A percentile compares a stretch with the other conserved stretches of the same genome.
Evolutionary conservation across 2,329 filamentous ascomycete species (phyloP).

Genomic region (Fusarium tricinctum): DNA sequence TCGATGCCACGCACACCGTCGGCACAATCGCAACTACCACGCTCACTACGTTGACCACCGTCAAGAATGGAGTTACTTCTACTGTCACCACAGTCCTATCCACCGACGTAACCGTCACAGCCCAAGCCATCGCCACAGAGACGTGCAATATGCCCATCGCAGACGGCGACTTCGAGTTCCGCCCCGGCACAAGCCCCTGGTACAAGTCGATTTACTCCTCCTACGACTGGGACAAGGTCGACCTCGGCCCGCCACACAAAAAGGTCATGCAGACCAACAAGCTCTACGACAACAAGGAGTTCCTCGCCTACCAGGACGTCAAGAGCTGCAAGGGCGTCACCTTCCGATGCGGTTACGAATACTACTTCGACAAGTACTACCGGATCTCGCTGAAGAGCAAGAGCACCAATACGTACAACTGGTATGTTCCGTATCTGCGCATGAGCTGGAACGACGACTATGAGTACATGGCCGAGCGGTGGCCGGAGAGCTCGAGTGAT

Average conservation of each 20-base stretch:
- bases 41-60: constrained; percentile 1
- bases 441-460: constrained; percentile 13
- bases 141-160: constrained; percentile 15
- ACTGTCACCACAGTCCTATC: not conserved
- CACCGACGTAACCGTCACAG: constrained; percentile 13
- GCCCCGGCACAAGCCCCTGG: not conserved
- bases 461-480: too few species aligned
- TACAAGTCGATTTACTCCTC: not conserved
- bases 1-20: constrained; percentile 19
- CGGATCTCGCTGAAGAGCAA: not conserved
- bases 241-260: not conserved
- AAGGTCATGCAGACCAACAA: not conserved
- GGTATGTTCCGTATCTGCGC: constrained; percentile 13
- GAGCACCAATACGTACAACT: not conserved
- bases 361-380: constrained; percentile 20
- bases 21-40: constrained; percentile 11
- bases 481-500: too few species aligned
- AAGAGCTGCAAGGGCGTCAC: constrained; percentile 11
- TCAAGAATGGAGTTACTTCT: constrained; percentile 14
- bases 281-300: not conserved
- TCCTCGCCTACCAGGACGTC: constrained; percentile 4
- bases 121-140: constrained; percentile 4
- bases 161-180: constrained; percentile 5
- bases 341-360: constrained; percentile 17
- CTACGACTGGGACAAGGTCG: not conserved